These are phyloP conservation scores for Russula brevipes DNA, from an alignment of 768 basidiomycete species.

Conservation along the genomic window DNA sequence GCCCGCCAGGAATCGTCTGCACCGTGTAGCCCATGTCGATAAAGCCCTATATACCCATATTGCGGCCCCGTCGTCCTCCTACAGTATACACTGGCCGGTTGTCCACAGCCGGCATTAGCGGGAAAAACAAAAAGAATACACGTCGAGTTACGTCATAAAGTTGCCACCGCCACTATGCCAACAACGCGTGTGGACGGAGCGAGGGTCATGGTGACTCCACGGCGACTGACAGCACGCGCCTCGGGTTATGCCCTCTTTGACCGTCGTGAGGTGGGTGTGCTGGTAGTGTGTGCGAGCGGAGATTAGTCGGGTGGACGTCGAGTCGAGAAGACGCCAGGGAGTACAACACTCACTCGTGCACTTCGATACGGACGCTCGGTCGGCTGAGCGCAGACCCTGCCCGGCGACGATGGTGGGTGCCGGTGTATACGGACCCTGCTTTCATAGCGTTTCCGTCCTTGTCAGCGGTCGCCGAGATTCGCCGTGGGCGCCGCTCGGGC, in stretches of 20 bases:
- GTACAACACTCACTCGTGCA: slow-evolving; percentile 17
- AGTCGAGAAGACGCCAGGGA: background rate
- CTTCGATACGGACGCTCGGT: slow-evolving; percentile 25
- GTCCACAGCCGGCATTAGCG: slow-evolving; percentile 1
- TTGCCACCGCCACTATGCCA: background rate
- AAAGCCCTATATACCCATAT: background rate
- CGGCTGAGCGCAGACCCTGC: slow-evolving; percentile 20
- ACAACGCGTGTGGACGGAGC: background rate
- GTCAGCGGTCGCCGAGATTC: slow-evolving; percentile 14
- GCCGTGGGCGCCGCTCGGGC: slow-evolving; percentile 16
- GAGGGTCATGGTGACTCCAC: background rate
- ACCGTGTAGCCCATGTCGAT: background rate
- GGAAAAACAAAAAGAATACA: slow-evolving; percentile 5
- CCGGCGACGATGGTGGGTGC: slow-evolving; percentile 18
- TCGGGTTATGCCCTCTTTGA: slow-evolving; percentile 8
- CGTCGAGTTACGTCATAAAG: background rate
- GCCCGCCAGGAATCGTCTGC: background rate
- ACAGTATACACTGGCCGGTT: slow-evolving; percentile 15
- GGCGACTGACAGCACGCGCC: background rate
- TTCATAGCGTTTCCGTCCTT: slow-evolving; percentile 20
- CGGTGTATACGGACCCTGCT: slow-evolving; percentile 13
- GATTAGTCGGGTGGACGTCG: background rate
- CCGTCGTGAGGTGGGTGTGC: slow-evolving; percentile 10
- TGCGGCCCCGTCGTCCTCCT: background rate
- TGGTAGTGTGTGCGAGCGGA: background rate